Conservation (phyloP, 441 rosid species). For the Manihot esculenta region DNA sequence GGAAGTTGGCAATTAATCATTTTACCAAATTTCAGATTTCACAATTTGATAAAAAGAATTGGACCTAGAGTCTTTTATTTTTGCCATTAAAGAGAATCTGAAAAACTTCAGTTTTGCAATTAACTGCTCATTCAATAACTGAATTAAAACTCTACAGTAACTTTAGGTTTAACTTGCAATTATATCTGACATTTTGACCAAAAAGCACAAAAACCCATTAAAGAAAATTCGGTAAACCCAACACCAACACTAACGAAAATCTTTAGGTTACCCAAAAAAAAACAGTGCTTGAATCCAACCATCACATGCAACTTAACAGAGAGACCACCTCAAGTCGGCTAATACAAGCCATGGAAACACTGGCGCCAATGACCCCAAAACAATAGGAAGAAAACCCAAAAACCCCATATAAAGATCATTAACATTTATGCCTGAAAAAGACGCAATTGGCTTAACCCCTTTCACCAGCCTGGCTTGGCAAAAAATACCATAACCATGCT, state of each 20-base stretch:
- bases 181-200: constrained; percentile 29
- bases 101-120: not conserved
- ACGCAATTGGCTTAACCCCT: constrained; percentile 25
- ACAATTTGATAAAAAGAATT: not conserved
- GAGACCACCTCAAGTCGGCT: not conserved
- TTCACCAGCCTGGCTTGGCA: constrained; percentile 43
- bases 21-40: not conserved
- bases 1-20: constrained; percentile 5
- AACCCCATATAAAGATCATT: constrained; percentile 2
- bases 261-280: not conserved
- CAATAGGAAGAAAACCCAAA: not conserved
- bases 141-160: not conserved
- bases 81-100: not conserved
- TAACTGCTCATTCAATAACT: not conserved
- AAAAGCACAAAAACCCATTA: not conserved
- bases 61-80: not conserved
- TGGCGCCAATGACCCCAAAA: constrained; percentile 8
- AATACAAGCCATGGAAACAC: constrained; percentile 3
- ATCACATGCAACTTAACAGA: constrained; percentile 15
- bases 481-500: constrained; percentile 3
- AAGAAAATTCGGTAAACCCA: not conserved
- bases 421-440: constrained; percentile 13
- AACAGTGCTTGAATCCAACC: not conserved
- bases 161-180: not conserved
- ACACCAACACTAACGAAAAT: too few species aligned